Base-by-base conservation (phyloP, 306 rosid species). In the Urtica urens region DNA sequence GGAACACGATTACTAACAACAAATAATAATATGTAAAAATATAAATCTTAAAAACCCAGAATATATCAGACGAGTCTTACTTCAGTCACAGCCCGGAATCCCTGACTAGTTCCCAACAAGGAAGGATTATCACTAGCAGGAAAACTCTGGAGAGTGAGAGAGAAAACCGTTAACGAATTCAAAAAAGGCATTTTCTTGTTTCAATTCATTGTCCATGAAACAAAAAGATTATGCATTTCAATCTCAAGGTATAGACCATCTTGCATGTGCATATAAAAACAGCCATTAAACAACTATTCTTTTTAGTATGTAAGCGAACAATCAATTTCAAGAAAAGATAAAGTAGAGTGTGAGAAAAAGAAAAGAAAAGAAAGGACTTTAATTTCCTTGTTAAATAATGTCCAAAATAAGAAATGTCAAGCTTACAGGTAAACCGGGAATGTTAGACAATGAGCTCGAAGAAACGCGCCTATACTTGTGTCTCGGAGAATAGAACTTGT, bases 401-500 rank as follows among this genome's bases (percentile, higher is more conserved):
- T 41, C 38, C 57, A n/a, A 71, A 55, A 53, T 15, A 45, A 49
- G 51, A 56, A 46, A 22, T 57, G 43, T 15, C n/a, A 60, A 46
- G 23, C 95, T 78, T 88, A 88, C 95, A 58, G 77, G 38, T 49
- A 88, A 75, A 63, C 77, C 75, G 27, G 81, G 18, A 18, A 81
- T 74, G 58, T 73, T 83, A 53, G 95, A 50, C 6, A 75, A 65
- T 20, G 86, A 76, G 31, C 69, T 78, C 40, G 94, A 58, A 59
- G 76, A 40, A 60, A 64, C 65, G 44, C 95, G 90, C 76, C 95
- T 81, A 71, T 37, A 76, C 63, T 88, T 88, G 69, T 88, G 95
- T 64, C 97, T 74, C 53, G 97, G 97, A 50, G 97, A 84, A 73
- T 88, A 88, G 69, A 74, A 84, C 55, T 88, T 88, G 46, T 72